phyloP scores from a whole-genome alignment of 768 basidiomycete genomes.

The Phlebiopsis flavidoalba region DNA sequence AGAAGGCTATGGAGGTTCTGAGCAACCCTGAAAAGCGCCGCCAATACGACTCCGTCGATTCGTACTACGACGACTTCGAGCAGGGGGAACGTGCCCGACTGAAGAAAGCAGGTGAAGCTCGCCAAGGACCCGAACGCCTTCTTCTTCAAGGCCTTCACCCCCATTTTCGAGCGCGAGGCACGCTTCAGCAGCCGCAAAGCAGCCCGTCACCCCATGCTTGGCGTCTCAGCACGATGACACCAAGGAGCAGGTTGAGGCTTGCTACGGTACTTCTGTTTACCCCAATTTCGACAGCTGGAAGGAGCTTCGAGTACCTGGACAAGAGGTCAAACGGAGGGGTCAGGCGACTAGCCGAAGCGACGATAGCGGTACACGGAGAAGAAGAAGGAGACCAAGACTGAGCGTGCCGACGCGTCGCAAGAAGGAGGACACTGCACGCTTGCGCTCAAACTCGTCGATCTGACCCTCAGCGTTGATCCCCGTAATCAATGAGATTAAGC shows the following conservation, averaged over 20 bases:
- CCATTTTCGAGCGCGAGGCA: constrained; percentile 89
- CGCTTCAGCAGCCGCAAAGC: constrained; percentile 83
- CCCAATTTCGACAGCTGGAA: constrained; percentile 98
- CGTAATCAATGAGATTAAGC: constrained; percentile 97
- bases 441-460: constrained; percentile 85
- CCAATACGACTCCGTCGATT: constrained; percentile 97
- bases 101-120: constrained; percentile 52
- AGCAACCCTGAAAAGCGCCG: constrained; percentile 81
- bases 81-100: constrained; percentile 74
- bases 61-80: constrained; percentile 64
- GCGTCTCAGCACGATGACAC: constrained; percentile 58
- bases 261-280: constrained; percentile 99
- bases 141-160: constrained; percentile 71
- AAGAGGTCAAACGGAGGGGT: constrained; percentile 99
- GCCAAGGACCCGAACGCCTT: constrained; percentile 42
- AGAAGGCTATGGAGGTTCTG: constrained; percentile 95
- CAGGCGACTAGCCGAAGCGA: constrained; percentile 96
- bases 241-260: constrained; percentile 86
- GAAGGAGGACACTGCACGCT: constrained; percentile 93
- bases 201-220: constrained; percentile 84
- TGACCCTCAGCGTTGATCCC: constrained; percentile 78
- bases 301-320: constrained; percentile 96
- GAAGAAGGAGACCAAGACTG: constrained; percentile 98
- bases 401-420: constrained; percentile 93
- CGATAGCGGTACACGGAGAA: constrained; percentile 98